These are phyloP conservation scores for Phialophora expanda DNA, from an alignment of 2,329 filamentous ascomycete genomes.

Conservation along the genomic window DNA sequence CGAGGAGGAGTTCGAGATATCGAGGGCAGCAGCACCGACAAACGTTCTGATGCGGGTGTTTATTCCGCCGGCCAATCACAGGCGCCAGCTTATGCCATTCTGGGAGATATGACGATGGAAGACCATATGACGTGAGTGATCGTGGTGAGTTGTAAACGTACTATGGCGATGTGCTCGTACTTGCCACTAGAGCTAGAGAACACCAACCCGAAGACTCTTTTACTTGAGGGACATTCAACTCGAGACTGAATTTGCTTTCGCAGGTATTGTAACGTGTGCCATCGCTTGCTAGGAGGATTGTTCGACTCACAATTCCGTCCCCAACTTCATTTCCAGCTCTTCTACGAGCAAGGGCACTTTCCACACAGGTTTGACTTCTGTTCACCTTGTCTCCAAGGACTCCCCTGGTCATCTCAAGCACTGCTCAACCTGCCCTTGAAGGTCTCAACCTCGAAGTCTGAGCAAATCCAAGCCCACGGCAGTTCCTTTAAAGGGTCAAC, in stretches of 20 bases:
- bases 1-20: background rate
- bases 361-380: background rate
- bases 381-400: background rate
- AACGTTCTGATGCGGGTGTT: background rate
- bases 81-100: background rate
- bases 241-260: background rate
- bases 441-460: background rate
- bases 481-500: background rate
- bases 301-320: background rate
- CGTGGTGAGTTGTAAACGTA: background rate
- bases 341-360: slow-evolving; percentile 3
- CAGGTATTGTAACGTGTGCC: slow-evolving; percentile 11
- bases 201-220: background rate
- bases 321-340: slow-evolving; percentile 11
- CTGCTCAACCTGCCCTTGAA: background rate
- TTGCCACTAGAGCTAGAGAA: background rate
- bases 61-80: background rate
- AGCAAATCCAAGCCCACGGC: background rate
- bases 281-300: background rate
- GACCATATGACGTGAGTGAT: slow-evolving; percentile 2
- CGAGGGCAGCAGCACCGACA: background rate
- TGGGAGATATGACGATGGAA: background rate
- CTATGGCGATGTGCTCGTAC: background rate
- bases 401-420: background rate
- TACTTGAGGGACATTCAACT: background rate